Evolutionary conservation across 2,329 filamentous ascomycete species (phyloP).

Genomic region (Scedosporium dehoogii): DNA sequence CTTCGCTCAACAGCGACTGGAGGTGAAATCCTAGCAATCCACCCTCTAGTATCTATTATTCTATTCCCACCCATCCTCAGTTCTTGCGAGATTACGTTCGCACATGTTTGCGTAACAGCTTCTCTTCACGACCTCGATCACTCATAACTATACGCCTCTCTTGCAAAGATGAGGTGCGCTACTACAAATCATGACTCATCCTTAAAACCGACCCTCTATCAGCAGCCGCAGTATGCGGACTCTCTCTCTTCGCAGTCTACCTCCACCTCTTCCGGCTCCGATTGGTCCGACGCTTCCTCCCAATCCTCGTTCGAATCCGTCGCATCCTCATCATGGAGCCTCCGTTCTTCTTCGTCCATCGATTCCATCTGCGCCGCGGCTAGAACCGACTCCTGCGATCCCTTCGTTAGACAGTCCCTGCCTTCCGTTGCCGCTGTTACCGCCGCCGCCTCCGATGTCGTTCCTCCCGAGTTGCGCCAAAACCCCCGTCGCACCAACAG

Average conservation of each 20-base stretch:
- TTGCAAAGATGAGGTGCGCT: conserved; percentile 48
- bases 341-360: conserved; percentile 9
- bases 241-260: conserved; percentile 65
- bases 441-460: conserved; percentile 24
- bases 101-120: conserved; percentile 10
- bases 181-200: conserved; percentile 38
- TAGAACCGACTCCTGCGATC: not conserved
- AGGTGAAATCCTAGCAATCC: conserved; percentile 13
- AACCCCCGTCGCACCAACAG: conserved; percentile 50
- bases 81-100: not conserved
- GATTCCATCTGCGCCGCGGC: conserved; percentile 7
- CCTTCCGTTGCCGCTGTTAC: conserved; percentile 8
- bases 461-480: conserved; percentile 53
- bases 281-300: conserved; percentile 65
- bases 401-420: conserved; percentile 12
- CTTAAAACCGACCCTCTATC: conserved; percentile 35
- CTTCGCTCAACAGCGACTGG: conserved; percentile 23
- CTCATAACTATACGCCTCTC: conserved; percentile 19
- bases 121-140: conserved; percentile 18
- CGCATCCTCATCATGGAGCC: conserved; percentile 34
- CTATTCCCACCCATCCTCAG: conserved; percentile 4
- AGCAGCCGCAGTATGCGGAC: conserved; percentile 32
- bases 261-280: conserved; percentile 65
- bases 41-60: conserved; percentile 10
- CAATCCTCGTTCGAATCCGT: conserved; percentile 62